phyloP scores from a whole-genome alignment of 2,329 filamentous ascomycete species.

The Thyridium curvatum region DNA sequence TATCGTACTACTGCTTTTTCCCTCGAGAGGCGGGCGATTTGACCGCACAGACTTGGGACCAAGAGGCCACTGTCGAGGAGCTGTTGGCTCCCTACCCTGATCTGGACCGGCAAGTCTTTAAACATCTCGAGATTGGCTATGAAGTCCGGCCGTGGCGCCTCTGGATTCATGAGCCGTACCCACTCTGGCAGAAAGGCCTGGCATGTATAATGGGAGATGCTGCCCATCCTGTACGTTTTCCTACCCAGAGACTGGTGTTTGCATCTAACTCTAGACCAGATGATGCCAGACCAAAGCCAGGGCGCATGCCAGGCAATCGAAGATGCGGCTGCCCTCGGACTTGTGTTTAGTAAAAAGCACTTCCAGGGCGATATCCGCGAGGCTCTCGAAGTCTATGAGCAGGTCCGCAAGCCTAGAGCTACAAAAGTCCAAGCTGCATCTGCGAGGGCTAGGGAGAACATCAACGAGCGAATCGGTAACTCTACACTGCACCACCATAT shows the following conservation, averaged over 20 bases:
- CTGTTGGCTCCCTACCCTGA: constrained; percentile 54
- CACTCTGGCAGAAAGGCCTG: constrained; percentile 42
- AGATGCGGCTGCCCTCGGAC: constrained; percentile 56
- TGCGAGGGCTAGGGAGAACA: too few relatives aligned
- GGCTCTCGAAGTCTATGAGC: too few relatives aligned
- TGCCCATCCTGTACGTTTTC: constrained; percentile 47
- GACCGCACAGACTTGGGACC: constrained; percentile 44
- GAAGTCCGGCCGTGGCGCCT: constrained; percentile 62
- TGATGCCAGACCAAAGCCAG: constrained; percentile 56
- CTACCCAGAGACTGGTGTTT: too few relatives aligned
- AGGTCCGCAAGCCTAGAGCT: too few relatives aligned
- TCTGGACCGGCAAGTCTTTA: constrained; percentile 50
- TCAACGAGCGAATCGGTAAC: too few relatives aligned
- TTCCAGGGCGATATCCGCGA: constrained; percentile 45
- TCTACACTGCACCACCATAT: too few relatives aligned
- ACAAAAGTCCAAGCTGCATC: too few relatives aligned
- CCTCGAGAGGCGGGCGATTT: constrained; percentile 54
- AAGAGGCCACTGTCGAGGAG: constrained; percentile 47
- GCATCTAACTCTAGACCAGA: too few relatives aligned
- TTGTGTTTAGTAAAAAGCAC: constrained; percentile 46
- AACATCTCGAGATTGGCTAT: constrained; percentile 52
- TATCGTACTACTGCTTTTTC: constrained; percentile 69
- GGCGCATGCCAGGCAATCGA: constrained; percentile 65
- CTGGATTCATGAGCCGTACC: constrained; percentile 57
- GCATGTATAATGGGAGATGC: constrained; percentile 60